Evolutionary conservation across 176 grass and related monocot genomes (phyloP), one percentile per base, ranked within the genome.

Genomic region (Phragmites australis): DNA sequence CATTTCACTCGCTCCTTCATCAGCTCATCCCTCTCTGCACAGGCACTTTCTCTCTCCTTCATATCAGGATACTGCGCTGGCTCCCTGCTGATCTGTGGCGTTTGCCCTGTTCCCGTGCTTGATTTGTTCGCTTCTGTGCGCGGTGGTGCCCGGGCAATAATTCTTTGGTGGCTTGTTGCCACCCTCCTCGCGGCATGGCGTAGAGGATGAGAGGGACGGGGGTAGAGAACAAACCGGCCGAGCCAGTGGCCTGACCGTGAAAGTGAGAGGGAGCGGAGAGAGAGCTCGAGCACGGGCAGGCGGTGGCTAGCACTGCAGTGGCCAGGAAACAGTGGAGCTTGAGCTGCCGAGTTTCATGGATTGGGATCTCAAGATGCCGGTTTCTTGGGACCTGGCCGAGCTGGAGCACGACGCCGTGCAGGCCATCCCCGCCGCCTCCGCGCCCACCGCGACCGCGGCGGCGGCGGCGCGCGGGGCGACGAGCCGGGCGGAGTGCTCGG

Each of bases 311-410:
- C 45, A 49, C 57, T 57, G 51, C 34, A 30, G 70, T 61, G 52
- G 22, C 78, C 70, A n/a, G 41, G 30, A 22, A 74, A 29, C 69
- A 31, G 81, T 34, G 61, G 37, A 45, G 81, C 71, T 66, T 49
- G 75, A 25, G 39, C 40, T n/a, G 68, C 22, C 15, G 68, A 56
- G 41, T 71, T 41, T 75, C 70, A 98, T 98, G 95, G 95, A 98
- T 69, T 98, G 95, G 95, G 92, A 93, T 90, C 88, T 90, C 75
- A 97, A 94, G 86, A 90, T 93, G 61, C 95, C 90, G 44, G 70
- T 68, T 27, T 83, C 86, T 27, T 98, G 95, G 95, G 92, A 93
- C 75, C 87, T 89, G 65, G 40, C 65, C 40, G 87, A 89, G n/a
- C 82, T 89, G 65, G 87, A 85, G 40, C 82, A 81, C 82, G 65